phyloP scores from a whole-genome alignment of 805 yeast species.

The Saccharomycopsis capsularis region DNA sequence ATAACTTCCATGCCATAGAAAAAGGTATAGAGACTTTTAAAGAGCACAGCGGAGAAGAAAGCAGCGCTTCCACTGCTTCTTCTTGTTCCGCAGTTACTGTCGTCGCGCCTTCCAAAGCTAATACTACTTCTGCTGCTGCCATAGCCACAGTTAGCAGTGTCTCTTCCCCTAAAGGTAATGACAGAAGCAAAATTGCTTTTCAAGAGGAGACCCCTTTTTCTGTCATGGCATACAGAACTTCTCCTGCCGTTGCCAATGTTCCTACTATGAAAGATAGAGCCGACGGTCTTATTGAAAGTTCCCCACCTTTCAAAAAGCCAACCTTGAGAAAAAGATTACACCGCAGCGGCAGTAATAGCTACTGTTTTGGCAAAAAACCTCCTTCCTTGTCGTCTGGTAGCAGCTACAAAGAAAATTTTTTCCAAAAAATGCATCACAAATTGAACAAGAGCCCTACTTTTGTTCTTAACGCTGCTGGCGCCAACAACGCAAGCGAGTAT shows the following conservation, averaged over 20 bases:
- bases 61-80: not conserved
- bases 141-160: not conserved
- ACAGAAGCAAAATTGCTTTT: too few species aligned
- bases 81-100: too few species aligned
- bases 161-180: not conserved
- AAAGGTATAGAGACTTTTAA: not conserved
- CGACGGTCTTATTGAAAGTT: not conserved
- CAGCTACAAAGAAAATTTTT: not conserved
- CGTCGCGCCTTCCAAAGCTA: not conserved
- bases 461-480: too few species aligned
- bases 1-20: not conserved
- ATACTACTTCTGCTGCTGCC: too few species aligned
- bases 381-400: not conserved
- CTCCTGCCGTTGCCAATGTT: slow-evolving; percentile 2
- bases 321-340: not conserved
- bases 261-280: not conserved
- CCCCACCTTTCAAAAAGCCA: not conserved
- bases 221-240: slow-evolving; percentile 14
- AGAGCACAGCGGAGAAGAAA: not conserved
- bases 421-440: slow-evolving; percentile 1
- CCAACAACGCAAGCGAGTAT: slow-evolving; percentile 3
- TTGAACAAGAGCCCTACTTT: not conserved
- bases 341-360: not conserved
- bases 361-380: not conserved
- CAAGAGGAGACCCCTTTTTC: slow-evolving; percentile 10